Evolutionary conservation across 495 filamentous ascomycete genomes (phyloP).

Genomic region (Xylaria curta): DNA sequence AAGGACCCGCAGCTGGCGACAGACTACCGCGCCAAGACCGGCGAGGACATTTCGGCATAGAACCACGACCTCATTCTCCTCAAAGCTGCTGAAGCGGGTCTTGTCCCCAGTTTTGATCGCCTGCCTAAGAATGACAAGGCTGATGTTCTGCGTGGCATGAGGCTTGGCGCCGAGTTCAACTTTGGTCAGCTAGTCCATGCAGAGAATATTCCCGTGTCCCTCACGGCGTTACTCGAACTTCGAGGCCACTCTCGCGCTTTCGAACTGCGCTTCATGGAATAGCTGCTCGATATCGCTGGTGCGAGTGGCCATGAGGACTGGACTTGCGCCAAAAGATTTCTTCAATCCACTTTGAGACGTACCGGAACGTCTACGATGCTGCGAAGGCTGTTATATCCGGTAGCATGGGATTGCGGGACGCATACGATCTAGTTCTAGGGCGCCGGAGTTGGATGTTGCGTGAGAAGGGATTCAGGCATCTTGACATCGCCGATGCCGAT

Average conservation of each 20-base stretch:
- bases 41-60: constrained; percentile 28
- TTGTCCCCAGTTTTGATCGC: constrained; percentile 37
- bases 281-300: constrained; percentile 48
- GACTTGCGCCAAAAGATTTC: constrained; percentile 45
- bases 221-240: constrained; percentile 39
- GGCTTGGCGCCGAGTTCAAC: constrained; percentile 55
- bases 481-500: constrained; percentile 31
- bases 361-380: constrained; percentile 40
- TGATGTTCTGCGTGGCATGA: constrained; percentile 48
- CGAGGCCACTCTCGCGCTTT: constrained; percentile 38
- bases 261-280: constrained; percentile 46
- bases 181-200: constrained; percentile 51
- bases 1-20: constrained; percentile 44
- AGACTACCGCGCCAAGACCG: constrained; percentile 38
- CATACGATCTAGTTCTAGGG: constrained; percentile 45
- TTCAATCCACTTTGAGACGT: constrained; percentile 43
- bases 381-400: constrained; percentile 38
- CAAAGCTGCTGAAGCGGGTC: constrained; percentile 39
- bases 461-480: constrained; percentile 37
- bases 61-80: constrained; percentile 49
- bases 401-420: constrained; percentile 33
- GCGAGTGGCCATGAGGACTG: constrained; percentile 48
- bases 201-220: constrained; percentile 43
- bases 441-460: constrained; percentile 34
- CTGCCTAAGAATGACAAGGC: constrained; percentile 35